Evolutionary conservation across 768 basidiomycete species (phyloP).

Genomic region (Trametes gibbosa): DNA sequence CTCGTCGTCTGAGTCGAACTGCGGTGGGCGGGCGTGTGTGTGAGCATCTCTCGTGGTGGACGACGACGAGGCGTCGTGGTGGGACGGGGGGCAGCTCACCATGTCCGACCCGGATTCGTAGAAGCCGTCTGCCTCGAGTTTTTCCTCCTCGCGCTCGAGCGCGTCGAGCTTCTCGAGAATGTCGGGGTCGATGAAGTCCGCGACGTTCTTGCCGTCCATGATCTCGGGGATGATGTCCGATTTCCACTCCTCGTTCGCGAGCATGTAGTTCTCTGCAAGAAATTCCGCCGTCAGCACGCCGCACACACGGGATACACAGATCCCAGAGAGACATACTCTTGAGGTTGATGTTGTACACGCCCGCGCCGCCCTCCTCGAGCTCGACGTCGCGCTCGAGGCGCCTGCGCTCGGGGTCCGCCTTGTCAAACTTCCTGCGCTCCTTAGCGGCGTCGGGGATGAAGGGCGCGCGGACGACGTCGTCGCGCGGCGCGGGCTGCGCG

Average conservation of each 20-base stretch:
- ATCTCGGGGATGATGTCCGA: constrained; percentile 97
- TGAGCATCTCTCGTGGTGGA: too few species aligned
- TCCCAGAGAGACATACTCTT: constrained; percentile 69
- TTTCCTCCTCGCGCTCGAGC: constrained; percentile 94
- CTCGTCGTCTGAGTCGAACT: constrained; percentile 66
- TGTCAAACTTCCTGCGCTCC: constrained; percentile 79
- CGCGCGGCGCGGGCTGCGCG: constrained; percentile 84
- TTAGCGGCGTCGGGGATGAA: constrained; percentile 88
- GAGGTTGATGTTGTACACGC: constrained; percentile 87
- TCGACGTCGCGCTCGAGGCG: constrained; percentile 80
- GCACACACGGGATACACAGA: not conserved
- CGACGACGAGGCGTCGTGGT: not conserved
- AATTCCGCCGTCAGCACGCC: not conserved
- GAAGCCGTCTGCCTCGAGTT: constrained; percentile 90
- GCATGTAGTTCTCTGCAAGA: constrained; percentile 78
- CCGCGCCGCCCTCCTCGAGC: constrained; percentile 82
- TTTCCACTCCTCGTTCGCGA: constrained; percentile 93
- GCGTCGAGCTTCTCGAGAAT: constrained; percentile 96
- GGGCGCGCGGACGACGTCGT: constrained; percentile 83
- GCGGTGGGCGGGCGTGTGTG: not conserved
- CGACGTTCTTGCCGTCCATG: constrained; percentile 97
- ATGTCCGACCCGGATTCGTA: constrained; percentile 90
- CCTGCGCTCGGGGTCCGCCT: constrained; percentile 75
- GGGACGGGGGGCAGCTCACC: constrained; percentile 45
- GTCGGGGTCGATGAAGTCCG: constrained; percentile 98